Percentiles rank a stretch among this genome's conserved stretches.
Evolutionary conservation across 345 rosid genomes (phyloP).

Genomic region (Pugionium dolabratum): DNA sequence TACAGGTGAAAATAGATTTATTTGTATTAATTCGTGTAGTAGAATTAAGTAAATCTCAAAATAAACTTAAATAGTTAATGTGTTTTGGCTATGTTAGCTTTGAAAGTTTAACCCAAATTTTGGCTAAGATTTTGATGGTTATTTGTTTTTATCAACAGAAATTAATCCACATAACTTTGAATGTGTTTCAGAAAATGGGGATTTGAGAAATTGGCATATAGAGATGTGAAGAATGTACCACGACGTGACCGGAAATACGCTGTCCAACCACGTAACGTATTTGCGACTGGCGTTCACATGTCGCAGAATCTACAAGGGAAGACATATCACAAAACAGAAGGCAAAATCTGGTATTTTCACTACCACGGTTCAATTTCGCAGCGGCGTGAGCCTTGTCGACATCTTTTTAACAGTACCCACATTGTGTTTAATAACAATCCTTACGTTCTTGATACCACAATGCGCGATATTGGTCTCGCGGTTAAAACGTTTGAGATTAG

Average conservation of each 20-base stretch:
- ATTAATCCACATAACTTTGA: no score
- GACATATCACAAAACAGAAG: slow-evolving; percentile 61
- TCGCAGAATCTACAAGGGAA: slow-evolving; percentile 74
- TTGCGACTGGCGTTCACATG: slow-evolving; percentile 86
- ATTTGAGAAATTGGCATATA: slow-evolving; percentile 80
- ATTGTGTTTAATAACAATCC: slow-evolving; percentile 57
- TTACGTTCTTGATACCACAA: slow-evolving; percentile 65
- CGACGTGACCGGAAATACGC: slow-evolving; percentile 84
- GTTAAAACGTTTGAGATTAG: slow-evolving; percentile 74
- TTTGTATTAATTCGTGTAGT: no score
- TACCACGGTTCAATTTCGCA: slow-evolving; percentile 83
- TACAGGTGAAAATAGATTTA: no score
- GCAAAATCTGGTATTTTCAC: slow-evolving; percentile 70
- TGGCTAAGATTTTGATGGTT: no score
- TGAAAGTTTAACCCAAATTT: no score
- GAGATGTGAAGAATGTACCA: slow-evolving; percentile 70
- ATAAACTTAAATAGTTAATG: no score
- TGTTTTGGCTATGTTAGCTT: no score
- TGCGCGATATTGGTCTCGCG: slow-evolving; percentile 51
- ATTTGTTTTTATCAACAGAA: no score
- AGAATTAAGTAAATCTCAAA: no score
- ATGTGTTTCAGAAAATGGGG: slow-evolving; percentile 78
- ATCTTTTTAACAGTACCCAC: slow-evolving; percentile 49
- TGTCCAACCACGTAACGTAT: slow-evolving; percentile 71
- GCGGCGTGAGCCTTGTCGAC: slow-evolving; percentile 72